Evolutionary conservation across 2,329 filamentous ascomycete species (phyloP).

Genomic region (Colletotrichum sublineola): DNA sequence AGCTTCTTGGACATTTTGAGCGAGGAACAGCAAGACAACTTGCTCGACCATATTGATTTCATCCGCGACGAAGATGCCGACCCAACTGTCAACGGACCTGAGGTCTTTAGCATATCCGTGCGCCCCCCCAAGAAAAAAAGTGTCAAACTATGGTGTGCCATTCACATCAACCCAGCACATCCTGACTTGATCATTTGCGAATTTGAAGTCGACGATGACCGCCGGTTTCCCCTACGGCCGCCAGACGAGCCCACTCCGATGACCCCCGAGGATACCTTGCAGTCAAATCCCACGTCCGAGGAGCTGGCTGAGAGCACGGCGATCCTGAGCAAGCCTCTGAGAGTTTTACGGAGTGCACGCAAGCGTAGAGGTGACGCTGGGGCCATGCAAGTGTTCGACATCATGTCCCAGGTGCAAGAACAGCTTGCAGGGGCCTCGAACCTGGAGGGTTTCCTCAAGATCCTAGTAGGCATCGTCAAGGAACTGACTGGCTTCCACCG

Average conservation of each 20-base stretch:
- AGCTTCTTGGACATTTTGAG: slow-evolving; percentile 88
- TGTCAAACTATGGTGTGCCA: slow-evolving; percentile 87
- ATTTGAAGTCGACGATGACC: slow-evolving; percentile 87
- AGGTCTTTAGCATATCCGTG: slow-evolving; percentile 86
- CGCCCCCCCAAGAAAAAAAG: slow-evolving; percentile 68
- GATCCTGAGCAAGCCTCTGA: slow-evolving; percentile 80
- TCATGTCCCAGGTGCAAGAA: slow-evolving; percentile 92
- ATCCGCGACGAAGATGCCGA: slow-evolving; percentile 86
- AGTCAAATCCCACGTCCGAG: slow-evolving; percentile 78
- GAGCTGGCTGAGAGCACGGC: slow-evolving; percentile 83
- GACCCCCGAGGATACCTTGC: slow-evolving; percentile 79
- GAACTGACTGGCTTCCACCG: slow-evolving; percentile 92
- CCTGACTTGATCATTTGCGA: slow-evolving; percentile 85
- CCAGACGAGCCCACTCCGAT: slow-evolving; percentile 70
- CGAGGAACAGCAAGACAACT: slow-evolving; percentile 85
- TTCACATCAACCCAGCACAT: slow-evolving; percentile 79
- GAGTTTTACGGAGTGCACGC: slow-evolving; percentile 80
- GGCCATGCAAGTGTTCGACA: slow-evolving; percentile 91
- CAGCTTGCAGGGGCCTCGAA: slow-evolving; percentile 81
- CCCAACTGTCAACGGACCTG: slow-evolving; percentile 80
- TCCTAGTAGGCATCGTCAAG: slow-evolving; percentile 87
- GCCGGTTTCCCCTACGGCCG: slow-evolving; percentile 75
- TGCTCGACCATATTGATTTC: slow-evolving; percentile 90
- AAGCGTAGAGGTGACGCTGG: slow-evolving; percentile 83
- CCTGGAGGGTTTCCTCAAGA: slow-evolving; percentile 81